Evolutionary conservation across 257 asterid species (phyloP).

Genomic region (Lycium barbarum): DNA sequence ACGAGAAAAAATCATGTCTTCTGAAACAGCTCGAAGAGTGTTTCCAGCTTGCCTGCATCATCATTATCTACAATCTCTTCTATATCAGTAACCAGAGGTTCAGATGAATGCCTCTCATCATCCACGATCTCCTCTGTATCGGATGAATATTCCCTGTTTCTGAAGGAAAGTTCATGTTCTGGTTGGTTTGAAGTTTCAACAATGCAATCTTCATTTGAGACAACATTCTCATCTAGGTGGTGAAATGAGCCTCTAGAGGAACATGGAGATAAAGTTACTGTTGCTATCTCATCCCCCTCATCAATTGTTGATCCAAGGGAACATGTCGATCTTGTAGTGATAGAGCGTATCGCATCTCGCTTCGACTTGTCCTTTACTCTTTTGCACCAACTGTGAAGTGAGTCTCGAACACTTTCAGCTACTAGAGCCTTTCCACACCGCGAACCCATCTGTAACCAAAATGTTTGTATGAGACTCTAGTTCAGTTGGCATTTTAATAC

Average conservation of each 20-base stretch:
- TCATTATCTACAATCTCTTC: slow-evolving; percentile 1
- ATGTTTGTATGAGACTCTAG: not conserved
- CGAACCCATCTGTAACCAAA: slow-evolving; percentile 71
- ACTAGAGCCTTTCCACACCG: slow-evolving; percentile 81
- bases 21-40: slow-evolving; percentile 61
- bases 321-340: slow-evolving; percentile 78
- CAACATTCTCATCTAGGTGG: slow-evolving; percentile 38
- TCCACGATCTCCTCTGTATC: slow-evolving; percentile 38
- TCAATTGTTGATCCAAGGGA: slow-evolving; percentile 61
- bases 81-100: not conserved
- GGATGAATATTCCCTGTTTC: slow-evolving; percentile 38
- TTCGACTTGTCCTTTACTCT: slow-evolving; percentile 77
- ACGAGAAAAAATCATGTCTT: slow-evolving; percentile 43
- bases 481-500: not conserved
- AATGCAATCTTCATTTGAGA: slow-evolving; percentile 31
- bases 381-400: slow-evolving; percentile 94
- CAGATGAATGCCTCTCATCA: slow-evolving; percentile 36
- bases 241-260: slow-evolving; percentile 61
- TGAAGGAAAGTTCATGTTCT: slow-evolving; percentile 39
- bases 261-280: slow-evolving; percentile 68
- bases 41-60: slow-evolving; percentile 38
- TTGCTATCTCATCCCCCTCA: slow-evolving; percentile 72
- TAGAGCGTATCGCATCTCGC: slow-evolving; percentile 51
- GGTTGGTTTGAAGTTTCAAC: slow-evolving; percentile 34
- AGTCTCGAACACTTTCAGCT: slow-evolving; percentile 84